Evolutionary conservation across 2,329 filamentous ascomycete genomes (phyloP).

Genomic region (Kalaharituber pfeilii): DNA sequence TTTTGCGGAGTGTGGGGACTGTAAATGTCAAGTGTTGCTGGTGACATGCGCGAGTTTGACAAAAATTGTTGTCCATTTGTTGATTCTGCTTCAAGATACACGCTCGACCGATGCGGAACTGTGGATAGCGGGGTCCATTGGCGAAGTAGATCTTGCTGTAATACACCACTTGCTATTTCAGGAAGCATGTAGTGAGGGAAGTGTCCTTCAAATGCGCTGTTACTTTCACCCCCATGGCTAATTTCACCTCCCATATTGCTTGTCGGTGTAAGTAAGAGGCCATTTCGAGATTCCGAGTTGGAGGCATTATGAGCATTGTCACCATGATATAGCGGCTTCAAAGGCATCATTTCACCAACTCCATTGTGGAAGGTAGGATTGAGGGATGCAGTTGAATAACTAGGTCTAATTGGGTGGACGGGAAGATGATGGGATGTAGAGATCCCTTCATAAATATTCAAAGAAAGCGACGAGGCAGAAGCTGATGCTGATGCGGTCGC

Average conservation of each 20-base stretch:
- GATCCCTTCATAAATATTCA: slow-evolving; percentile 5
- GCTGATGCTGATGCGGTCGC: slow-evolving; percentile 7
- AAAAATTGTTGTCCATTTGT: slow-evolving; percentile 7
- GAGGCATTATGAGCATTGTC: slow-evolving; percentile 4
- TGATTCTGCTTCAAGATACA: slow-evolving; percentile 14
- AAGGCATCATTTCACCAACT: slow-evolving; percentile 4
- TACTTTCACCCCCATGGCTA: slow-evolving; percentile 5
- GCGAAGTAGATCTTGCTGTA: slow-evolving; percentile 7
- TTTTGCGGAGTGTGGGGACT: not conserved
- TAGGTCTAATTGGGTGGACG: not conserved
- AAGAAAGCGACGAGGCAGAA: slow-evolving; percentile 4
- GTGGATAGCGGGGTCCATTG: slow-evolving; percentile 8
- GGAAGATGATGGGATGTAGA: not conserved
- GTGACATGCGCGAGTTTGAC: not conserved
- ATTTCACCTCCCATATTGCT: slow-evolving; percentile 6
- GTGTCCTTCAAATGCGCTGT: slow-evolving; percentile 10
- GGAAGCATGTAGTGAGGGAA: slow-evolving; percentile 14
- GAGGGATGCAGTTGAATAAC: slow-evolving; percentile 3
- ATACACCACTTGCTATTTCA: slow-evolving; percentile 9
- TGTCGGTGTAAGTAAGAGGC: too few relatives aligned
- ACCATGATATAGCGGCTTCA: slow-evolving; percentile 12
- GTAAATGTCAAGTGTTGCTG: not conserved
- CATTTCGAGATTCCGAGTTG: not conserved
- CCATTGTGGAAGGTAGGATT: slow-evolving; percentile 3
- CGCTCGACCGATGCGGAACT: not conserved